Conservation (phyloP, 2,329 filamentous ascomycete genomes). For the Hypomyces perniciosus region DNA sequence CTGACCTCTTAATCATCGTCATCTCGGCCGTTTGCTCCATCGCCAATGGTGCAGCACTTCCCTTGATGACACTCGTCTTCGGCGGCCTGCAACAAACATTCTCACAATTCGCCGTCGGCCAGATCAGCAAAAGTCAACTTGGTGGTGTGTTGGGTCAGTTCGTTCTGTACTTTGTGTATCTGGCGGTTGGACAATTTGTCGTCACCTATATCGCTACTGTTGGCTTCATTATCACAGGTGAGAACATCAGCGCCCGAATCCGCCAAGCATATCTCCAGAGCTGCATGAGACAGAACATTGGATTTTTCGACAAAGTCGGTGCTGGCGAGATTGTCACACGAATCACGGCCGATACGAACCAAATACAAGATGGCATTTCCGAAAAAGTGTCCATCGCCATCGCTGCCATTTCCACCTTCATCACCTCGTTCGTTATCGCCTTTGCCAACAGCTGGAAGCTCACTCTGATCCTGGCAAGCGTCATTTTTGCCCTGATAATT, state of each 20-base stretch:
- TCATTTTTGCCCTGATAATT: slow-evolving; percentile 69
- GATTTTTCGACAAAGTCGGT: slow-evolving; percentile 86
- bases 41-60: slow-evolving; percentile 65
- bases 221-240: slow-evolving; percentile 83
- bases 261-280: slow-evolving; percentile 77
- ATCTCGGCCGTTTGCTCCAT: slow-evolving; percentile 60
- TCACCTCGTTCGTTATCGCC: slow-evolving; percentile 83
- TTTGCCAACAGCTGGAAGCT: slow-evolving; percentile 91
- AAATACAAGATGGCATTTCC: slow-evolving; percentile 88
- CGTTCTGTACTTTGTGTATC: slow-evolving; percentile 78
- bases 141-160: slow-evolving; percentile 51
- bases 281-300: slow-evolving; percentile 83
- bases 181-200: slow-evolving; percentile 73
- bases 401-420: slow-evolving; percentile 73
- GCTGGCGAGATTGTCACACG: slow-evolving; percentile 90
- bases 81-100: slow-evolving; percentile 70
- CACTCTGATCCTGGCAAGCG: slow-evolving; percentile 78
- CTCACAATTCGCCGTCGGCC: slow-evolving; percentile 40
- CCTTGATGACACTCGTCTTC: slow-evolving; percentile 77
- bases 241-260: slow-evolving; percentile 72
- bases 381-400: slow-evolving; percentile 79
- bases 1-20: slow-evolving; percentile 57
- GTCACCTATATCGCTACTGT: slow-evolving; percentile 74
- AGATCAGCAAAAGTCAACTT: slow-evolving; percentile 50
- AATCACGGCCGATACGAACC: slow-evolving; percentile 88